phyloP scores from a whole-genome alignment of 2,329 filamentous ascomycete genomes.

The Xylariaceae sp. region DNA sequence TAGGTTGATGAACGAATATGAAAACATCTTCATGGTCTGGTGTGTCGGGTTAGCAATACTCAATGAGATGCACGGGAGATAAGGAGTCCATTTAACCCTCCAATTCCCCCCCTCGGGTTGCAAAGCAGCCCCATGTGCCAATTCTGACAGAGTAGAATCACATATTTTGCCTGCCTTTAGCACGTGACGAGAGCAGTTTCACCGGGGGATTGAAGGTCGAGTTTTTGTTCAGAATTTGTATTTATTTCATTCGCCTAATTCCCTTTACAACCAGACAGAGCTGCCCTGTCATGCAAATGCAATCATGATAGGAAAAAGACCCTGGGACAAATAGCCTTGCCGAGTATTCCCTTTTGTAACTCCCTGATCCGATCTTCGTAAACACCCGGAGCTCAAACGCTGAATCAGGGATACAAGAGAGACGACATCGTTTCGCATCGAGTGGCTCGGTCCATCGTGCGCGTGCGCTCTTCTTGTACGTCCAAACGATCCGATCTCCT shows the following conservation, averaged over 20 bases:
- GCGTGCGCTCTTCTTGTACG: constrained; percentile 29
- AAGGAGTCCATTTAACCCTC: no score
- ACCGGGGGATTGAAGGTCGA: background rate
- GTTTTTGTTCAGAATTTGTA: constrained; percentile 33
- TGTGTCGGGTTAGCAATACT: no score
- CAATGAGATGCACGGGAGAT: no score
- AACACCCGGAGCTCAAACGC: constrained; percentile 25
- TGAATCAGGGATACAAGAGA: constrained; percentile 20
- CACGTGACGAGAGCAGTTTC: no score
- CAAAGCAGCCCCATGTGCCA: no score
- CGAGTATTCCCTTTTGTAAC: constrained; percentile 35
- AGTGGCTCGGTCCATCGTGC: constrained; percentile 17
- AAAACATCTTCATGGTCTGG: no score
- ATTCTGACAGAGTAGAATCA: no score
- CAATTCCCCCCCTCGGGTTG: no score
- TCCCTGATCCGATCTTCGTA: constrained; percentile 33
- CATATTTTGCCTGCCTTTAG: no score
- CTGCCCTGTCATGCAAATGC: constrained; percentile 49
- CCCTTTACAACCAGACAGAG: constrained; percentile 49
- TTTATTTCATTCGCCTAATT: constrained; percentile 52
- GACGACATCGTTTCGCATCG: constrained; percentile 18
- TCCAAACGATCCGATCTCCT: constrained; percentile 29
- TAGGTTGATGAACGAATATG: no score
- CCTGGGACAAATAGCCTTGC: constrained; percentile 30
- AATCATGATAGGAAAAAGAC: constrained; percentile 41